Base-by-base conservation (phyloP, 2,329 filamentous ascomycete genomes). In the Dactylellina drechsleri region DNA sequence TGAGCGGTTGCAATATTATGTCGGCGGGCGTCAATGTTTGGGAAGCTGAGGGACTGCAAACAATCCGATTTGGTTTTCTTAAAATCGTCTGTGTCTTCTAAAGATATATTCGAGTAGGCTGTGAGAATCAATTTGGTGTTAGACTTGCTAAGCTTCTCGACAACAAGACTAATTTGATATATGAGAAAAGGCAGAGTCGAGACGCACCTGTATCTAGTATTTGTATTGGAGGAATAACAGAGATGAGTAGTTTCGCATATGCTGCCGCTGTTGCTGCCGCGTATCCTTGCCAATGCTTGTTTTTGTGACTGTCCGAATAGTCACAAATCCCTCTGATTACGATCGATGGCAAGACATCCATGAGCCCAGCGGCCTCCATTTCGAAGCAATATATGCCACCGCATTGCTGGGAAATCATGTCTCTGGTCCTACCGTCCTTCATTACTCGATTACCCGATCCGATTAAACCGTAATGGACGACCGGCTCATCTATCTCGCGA, bases 11-110 rank as follows among this genome's bases (percentile, higher is more conserved):
- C 47, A 26, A 79, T 78, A 36, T 76, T 65, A n/a, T 76, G 36
- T 2, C 54, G 61, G 5, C 77, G 77, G 67, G 73, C 52, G 23
- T 78, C 66, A 18, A 79, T 78, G 7, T 67, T 43, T 10, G 8
- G 18, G 43, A 77, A 79, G 16, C 20, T 67, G 28, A 78, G 75
- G 13, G 67, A 76, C 23, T 57, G 64, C 16, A 75, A 58, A 40
- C 62, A 74, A 12, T 23, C 52, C n/a, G 16, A 23, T 36, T 53
- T 62, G 20, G 18, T 61, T 12, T 43, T 43, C 40, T 56, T 4
- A 12, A 43, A 41, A 18, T 16, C 28, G 13, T 40, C 28, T 16
- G 26, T 43, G 4, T 36, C 28, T 23, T 36, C 15, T 56, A 15
- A 15, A 56, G 52, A 12, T 23, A 56, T 47, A 26, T 45, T 28